Evolutionary conservation across 2,329 filamentous ascomycete genomes (phyloP).

Genomic region (Dactylonectria macrodidyma): DNA sequence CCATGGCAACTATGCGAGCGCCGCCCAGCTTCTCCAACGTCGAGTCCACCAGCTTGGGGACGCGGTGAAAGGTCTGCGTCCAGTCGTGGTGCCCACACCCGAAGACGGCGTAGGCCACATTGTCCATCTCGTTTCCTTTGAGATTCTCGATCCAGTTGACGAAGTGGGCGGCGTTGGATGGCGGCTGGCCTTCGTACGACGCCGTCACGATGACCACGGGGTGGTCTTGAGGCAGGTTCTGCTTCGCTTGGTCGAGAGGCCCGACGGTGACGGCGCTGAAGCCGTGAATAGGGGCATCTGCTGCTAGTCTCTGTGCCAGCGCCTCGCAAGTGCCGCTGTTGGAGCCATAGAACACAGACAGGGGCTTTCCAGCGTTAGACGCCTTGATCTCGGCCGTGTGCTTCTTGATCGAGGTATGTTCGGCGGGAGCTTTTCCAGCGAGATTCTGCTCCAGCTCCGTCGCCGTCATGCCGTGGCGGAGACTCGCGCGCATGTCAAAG

Average conservation of each 20-base stretch:
- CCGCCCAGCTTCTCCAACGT: slow-evolving; percentile 59
- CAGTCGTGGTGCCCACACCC: slow-evolving; percentile 75
- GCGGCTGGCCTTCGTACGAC: slow-evolving; percentile 81
- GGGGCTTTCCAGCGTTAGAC: slow-evolving; percentile 53
- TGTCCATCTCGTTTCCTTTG: slow-evolving; percentile 64
- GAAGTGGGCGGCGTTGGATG: slow-evolving; percentile 80
- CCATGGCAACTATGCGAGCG: slow-evolving; percentile 60
- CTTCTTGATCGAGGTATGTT: slow-evolving; percentile 25
- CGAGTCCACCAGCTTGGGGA: slow-evolving; percentile 75
- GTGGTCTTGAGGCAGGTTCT: slow-evolving; percentile 70
- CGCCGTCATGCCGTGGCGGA: slow-evolving; percentile 64
- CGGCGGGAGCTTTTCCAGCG: slow-evolving; percentile 36
- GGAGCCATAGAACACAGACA: slow-evolving; percentile 81
- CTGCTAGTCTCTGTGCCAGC: slow-evolving; percentile 74
- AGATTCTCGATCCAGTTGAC: slow-evolving; percentile 73
- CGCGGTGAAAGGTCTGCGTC: slow-evolving; percentile 75
- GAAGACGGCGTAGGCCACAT: slow-evolving; percentile 77
- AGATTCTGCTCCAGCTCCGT: slow-evolving; percentile 64
- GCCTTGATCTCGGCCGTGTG: slow-evolving; percentile 12
- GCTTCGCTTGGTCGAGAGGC: slow-evolving; percentile 73
- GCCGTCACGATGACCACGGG: slow-evolving; percentile 79
- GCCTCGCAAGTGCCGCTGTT: slow-evolving; percentile 83
- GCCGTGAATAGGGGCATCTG: slow-evolving; percentile 71
- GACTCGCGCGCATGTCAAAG: slow-evolving; percentile 72
- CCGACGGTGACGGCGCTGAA: slow-evolving; percentile 69